Conservation (phyloP, 257 asterid species). For the Ehretia macrophylla region DNA sequence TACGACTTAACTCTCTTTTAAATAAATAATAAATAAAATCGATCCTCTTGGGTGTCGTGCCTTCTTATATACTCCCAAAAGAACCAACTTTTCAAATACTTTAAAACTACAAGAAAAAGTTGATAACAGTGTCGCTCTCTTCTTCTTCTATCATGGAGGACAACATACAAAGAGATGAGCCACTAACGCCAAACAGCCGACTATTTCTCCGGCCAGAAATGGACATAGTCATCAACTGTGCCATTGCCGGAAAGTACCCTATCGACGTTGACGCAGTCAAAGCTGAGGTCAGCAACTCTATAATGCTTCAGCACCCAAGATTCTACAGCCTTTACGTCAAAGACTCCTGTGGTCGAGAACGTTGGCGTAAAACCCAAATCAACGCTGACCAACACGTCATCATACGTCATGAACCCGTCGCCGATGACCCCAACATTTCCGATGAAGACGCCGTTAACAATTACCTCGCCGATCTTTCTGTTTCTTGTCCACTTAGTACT, state of each 20-base stretch:
- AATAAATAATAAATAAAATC: too few species aligned
- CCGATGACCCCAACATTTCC: conserved; percentile 20
- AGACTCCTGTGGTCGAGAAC: conserved; percentile 51
- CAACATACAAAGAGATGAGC: conserved; percentile 37
- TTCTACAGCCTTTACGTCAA: conserved; percentile 64
- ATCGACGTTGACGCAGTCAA: conserved; percentile 41
- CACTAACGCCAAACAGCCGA: conserved; percentile 69
- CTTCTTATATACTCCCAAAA: neutral
- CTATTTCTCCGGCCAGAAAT: conserved; percentile 45
- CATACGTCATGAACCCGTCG: conserved; percentile 27
- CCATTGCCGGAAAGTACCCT: conserved; percentile 28
- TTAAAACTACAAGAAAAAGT: neutral
- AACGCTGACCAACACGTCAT: conserved; percentile 55
- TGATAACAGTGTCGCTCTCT: neutral
- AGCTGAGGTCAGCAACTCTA: conserved; percentile 32
- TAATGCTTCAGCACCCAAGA: conserved; percentile 54
- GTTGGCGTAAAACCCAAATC: conserved; percentile 54
- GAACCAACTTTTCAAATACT: neutral
- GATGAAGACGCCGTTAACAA: conserved; percentile 59
- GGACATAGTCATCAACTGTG: conserved; percentile 46
- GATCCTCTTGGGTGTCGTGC: too few species aligned
- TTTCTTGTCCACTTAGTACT: conserved; percentile 46
- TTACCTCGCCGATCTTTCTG: conserved; percentile 47
- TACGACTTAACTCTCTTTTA: too few species aligned
- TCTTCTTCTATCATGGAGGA: neutral